Evolutionary conservation across 2,329 filamentous ascomycete species (phyloP).

Genomic region (Sclerotinia subarctica): DNA sequence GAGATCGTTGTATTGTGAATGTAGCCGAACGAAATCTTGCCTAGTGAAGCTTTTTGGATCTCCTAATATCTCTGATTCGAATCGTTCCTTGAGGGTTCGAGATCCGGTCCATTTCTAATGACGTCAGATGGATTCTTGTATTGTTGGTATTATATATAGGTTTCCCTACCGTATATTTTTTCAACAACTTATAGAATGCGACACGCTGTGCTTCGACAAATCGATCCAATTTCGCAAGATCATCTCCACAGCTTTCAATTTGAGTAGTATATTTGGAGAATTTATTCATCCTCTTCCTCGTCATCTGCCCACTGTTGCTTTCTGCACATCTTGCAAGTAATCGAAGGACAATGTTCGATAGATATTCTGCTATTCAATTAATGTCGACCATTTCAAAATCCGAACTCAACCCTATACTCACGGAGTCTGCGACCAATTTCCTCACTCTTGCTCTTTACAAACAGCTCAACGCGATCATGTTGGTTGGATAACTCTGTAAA

Average conservation of each 20-base stretch:
- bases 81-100: constrained; percentile 58
- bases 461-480: constrained; percentile 74
- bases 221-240: constrained; percentile 66
- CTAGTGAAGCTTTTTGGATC: constrained; percentile 70
- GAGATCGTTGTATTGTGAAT: constrained; percentile 51
- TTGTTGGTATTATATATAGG: neutral
- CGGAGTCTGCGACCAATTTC: constrained; percentile 70
- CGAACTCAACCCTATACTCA: constrained; percentile 41
- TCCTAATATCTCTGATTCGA: constrained; percentile 63
- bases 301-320: constrained; percentile 30
- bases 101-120: constrained; percentile 80
- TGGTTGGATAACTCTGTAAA: constrained; percentile 69
- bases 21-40: constrained; percentile 57
- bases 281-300: constrained; percentile 33
- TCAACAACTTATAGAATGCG: constrained; percentile 78
- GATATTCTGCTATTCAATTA: constrained; percentile 28
- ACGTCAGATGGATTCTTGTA: constrained; percentile 1
- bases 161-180: constrained; percentile 68
- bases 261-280: constrained; percentile 36
- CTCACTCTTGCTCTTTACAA: constrained; percentile 75
- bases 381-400: neutral
- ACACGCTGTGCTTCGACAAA: constrained; percentile 72
- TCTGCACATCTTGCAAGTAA: constrained; percentile 32
- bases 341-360: constrained; percentile 30
- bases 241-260: constrained; percentile 58